These are phyloP conservation scores for Parietaria judaica DNA, from an alignment of 306 rosid species.

Conservation along the genomic window DNA sequence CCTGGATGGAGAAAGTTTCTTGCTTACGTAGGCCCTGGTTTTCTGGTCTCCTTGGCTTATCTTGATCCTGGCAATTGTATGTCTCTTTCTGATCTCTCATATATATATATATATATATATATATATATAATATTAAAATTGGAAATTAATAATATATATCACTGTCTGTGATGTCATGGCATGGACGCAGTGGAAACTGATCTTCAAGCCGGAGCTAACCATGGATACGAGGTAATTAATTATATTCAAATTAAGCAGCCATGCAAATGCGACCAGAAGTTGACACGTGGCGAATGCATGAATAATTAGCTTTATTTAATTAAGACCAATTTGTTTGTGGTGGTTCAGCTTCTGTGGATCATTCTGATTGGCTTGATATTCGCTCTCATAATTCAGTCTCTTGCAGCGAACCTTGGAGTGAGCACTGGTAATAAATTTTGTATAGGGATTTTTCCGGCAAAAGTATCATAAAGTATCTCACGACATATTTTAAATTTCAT, in stretches of 20 bases:
- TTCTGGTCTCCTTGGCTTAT: slow-evolving; percentile 84
- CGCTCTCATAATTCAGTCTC: slow-evolving; percentile 80
- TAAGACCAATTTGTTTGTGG: too few species aligned
- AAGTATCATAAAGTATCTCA: too few species aligned
- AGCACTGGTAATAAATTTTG: slow-evolving; percentile 35
- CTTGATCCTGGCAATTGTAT: slow-evolving; percentile 85
- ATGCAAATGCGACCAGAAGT: too few species aligned
- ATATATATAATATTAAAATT: neutral
- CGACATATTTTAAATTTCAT: too few species aligned
- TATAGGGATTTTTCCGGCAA: too few species aligned
- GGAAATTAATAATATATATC: neutral
- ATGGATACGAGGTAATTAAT: slow-evolving; percentile 58
- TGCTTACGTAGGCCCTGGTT: slow-evolving; percentile 66
- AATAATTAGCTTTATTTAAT: too few species aligned
- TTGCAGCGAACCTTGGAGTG: slow-evolving; percentile 89
- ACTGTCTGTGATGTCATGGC: neutral
- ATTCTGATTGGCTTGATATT: slow-evolving; percentile 67
- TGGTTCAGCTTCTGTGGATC: slow-evolving; percentile 77
- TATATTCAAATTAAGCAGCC: too few species aligned
- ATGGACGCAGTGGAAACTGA: slow-evolving; percentile 75
- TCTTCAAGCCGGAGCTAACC: slow-evolving; percentile 83
- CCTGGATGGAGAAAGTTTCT: slow-evolving; percentile 67
- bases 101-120: too few species aligned
- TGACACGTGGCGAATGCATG: neutral
- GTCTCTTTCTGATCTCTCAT: neutral